Evolutionary conservation across 371 early-diverging fungal species (phyloP), one percentile per base, ranked within the genome.

Genomic region (Saksenaea oblongispora): DNA sequence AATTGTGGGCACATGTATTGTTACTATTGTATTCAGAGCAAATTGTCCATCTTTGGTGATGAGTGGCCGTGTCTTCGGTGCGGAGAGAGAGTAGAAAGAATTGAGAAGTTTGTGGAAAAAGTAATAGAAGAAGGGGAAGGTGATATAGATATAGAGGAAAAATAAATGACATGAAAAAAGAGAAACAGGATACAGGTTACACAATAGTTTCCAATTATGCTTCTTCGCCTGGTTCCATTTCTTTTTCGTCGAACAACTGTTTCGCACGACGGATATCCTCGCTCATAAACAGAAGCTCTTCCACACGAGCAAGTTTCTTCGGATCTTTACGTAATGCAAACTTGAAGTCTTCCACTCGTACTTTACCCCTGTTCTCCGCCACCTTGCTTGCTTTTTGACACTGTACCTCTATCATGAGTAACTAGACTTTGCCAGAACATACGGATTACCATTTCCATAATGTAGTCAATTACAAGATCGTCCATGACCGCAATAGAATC

Each of bases 401-500:
- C 91, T 92, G 69, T 70, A 59, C n/a, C n/a, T n/a, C n/a, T 55
- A 34, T 4, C 14, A 18, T 27, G 17, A 15, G 18, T 42, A 17
- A 62, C 31, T 17, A 8, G 56, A 39, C 7, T 34, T 54, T 27
- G 4, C 13, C 22, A 54, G 5, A 44, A 37, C 5, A 13, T 17
- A 71, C 51, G 8, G 5, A 71, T 57, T 84, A 92, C 94, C 83
- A 96, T 87, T 62, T 93, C 94, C 17, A 87, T 89, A 44, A 98
- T 85, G 72, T 96, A 99, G 51, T 94, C 93, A 53, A 93, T 82
- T 24, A 99, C 85, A 70, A 98, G 85, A 62, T 97, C 97, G 59
- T 99, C 98, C 80, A 99, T 83, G 2, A 96, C 87, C 15, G 94
- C 93, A 18, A 93, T 93, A 18, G 97, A 92, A 71, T 99, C 99